Evolutionary conservation across 768 basidiomycete genomes (phyloP).

Genomic region (Pholiota microspora): DNA sequence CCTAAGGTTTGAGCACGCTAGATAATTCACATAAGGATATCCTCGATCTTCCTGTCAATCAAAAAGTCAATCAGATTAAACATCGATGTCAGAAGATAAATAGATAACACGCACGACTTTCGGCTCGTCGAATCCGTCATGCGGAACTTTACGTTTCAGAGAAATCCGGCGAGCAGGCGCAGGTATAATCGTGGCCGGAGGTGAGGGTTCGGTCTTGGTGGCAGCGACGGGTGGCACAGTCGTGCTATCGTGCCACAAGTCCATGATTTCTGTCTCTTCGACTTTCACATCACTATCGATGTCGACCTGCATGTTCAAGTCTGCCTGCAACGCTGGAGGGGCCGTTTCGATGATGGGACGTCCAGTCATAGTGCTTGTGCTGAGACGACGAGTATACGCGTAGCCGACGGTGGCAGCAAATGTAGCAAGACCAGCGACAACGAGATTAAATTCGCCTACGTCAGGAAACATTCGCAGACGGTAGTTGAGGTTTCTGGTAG

Average conservation of each 20-base stretch:
- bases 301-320: slow-evolving; percentile 2
- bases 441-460: slow-evolving; percentile 51
- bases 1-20: background rate
- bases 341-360: background rate
- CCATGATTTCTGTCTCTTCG: background rate
- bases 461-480: slow-evolving; percentile 38
- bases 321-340: background rate
- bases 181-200: background rate
- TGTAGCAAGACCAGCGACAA: slow-evolving; percentile 56
- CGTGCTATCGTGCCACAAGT: background rate
- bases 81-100: slow-evolving; percentile 4
- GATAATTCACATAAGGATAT: slow-evolving; percentile 41
- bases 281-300: background rate
- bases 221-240: background rate
- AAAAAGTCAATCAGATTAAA: slow-evolving; percentile 8
- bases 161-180: slow-evolving; percentile 19
- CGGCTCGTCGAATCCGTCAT: slow-evolving; percentile 34
- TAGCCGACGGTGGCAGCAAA: slow-evolving; percentile 61
- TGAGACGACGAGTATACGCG: slow-evolving; percentile 45
- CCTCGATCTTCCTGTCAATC: slow-evolving; percentile 29
- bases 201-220: too few species aligned
- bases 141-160: slow-evolving; percentile 32
- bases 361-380: slow-evolving; percentile 25
- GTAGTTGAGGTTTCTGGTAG: background rate
- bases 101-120: slow-evolving; percentile 18